A percentile compares a stretch with the other conserved stretches of the same genome.
These are phyloP conservation scores for Acrocalymma vagum DNA, from an alignment of 2,329 filamentous ascomycete species.

Conservation along the genomic window DNA sequence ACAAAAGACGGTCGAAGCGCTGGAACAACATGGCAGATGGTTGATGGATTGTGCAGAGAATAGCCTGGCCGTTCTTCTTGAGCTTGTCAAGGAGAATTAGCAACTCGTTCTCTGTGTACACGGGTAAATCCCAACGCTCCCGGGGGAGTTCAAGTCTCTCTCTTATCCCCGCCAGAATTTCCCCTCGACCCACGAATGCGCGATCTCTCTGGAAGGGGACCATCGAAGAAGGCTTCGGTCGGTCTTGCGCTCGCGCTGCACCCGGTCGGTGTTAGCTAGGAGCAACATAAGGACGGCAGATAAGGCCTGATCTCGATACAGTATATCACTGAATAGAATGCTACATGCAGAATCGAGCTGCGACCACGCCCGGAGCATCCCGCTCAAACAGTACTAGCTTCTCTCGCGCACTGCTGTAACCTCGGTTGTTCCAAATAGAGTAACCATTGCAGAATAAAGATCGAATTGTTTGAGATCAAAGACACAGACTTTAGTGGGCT, in stretches of 20 bases:
- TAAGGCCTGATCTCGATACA: no score
- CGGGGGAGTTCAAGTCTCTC: conserved; percentile 74
- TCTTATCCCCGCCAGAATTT: no score
- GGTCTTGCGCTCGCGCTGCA: no score
- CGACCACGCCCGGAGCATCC: background rate
- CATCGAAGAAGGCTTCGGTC: no score
- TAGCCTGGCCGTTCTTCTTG: conserved; percentile 80
- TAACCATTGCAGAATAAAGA: no score
- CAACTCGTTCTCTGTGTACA: conserved; percentile 68
- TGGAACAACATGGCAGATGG: conserved; percentile 96
- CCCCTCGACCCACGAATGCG: no score
- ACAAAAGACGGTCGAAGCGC: conserved; percentile 83
- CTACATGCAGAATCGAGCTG: conserved; percentile 2
- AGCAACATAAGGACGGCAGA: no score
- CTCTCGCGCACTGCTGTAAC: conserved; percentile 1
- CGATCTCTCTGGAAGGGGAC: no score
- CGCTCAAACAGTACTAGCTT: conserved; percentile 2
- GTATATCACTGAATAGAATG: no score
- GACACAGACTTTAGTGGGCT: no score
- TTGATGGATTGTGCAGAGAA: conserved; percentile 97
- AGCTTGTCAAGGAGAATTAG: conserved; percentile 84
- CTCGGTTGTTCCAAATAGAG: conserved; percentile 7
- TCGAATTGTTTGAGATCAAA: no score
- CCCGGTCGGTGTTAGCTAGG: no score
- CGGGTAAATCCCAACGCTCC: conserved; percentile 72